These are phyloP conservation scores for Hyphodiscus sp. DNA, from an alignment of 2,329 filamentous ascomycete genomes.

Conservation along the genomic window DNA sequence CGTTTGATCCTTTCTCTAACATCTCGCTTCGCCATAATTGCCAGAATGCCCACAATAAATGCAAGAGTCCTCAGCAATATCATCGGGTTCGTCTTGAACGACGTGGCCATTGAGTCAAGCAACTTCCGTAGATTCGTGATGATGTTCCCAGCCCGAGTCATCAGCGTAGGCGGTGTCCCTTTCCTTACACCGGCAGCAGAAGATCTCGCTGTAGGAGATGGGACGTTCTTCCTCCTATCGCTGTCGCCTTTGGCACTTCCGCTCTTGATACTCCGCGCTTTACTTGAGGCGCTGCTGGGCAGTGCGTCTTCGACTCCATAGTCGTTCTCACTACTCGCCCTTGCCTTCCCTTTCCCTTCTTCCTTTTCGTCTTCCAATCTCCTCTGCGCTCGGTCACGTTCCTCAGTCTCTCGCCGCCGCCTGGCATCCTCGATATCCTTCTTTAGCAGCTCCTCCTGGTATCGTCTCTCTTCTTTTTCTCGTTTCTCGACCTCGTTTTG, in stretches of 20 bases:
- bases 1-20: constrained; percentile 68
- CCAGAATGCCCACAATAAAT: constrained; percentile 71
- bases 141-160: constrained; percentile 41
- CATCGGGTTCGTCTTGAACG: constrained; percentile 50
- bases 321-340: constrained; percentile 54
- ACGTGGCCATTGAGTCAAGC: constrained; percentile 44
- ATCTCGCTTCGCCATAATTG: constrained; percentile 69
- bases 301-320: constrained; percentile 58
- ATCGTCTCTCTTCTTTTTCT: constrained; percentile 52
- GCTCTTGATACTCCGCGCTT: constrained; percentile 14
- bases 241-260: constrained; percentile 5
- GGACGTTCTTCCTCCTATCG: constrained; percentile 29
- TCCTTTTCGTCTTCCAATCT: constrained; percentile 46
- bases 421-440: constrained; percentile 52
- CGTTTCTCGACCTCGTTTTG: constrained; percentile 61
- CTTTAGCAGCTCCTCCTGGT: constrained; percentile 50
- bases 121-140: constrained; percentile 45
- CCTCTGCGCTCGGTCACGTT: constrained; percentile 32
- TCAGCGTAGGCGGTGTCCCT: constrained; percentile 19
- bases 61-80: constrained; percentile 59
- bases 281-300: constrained; percentile 14
- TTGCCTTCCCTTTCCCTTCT: constrained; percentile 34
- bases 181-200: constrained; percentile 5
- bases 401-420: constrained; percentile 52
- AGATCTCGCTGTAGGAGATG: constrained; percentile 17